phyloP scores from a whole-genome alignment of 306 rosid genomes.

The Medicago truncatula region DNA sequence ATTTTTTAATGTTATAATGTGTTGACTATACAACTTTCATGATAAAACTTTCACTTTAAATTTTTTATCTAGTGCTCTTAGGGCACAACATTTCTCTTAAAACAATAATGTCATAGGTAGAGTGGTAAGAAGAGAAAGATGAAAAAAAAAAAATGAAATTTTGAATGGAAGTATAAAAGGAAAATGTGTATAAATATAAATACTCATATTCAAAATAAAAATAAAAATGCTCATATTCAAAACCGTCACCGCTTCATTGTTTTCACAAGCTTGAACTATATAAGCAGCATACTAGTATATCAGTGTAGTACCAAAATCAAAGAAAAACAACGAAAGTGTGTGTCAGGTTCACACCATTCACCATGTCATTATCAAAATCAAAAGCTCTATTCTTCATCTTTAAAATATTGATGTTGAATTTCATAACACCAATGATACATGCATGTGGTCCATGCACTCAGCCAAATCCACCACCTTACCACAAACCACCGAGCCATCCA shows the following conservation, averaged over 20 bases:
- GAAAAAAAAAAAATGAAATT: too few relatives aligned
- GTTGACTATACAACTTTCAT: too few relatives aligned
- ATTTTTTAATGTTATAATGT: too few relatives aligned
- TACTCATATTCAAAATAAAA: too few relatives aligned
- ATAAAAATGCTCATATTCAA: not conserved
- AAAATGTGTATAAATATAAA: too few relatives aligned
- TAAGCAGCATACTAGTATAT: not conserved
- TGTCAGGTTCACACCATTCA: not conserved
- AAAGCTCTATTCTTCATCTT: conserved; percentile 58
- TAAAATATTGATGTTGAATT: conserved; percentile 50
- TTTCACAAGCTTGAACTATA: not conserved
- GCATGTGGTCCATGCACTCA: conserved; percentile 70
- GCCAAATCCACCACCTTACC: conserved; percentile 52
- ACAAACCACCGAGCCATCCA: conserved; percentile 45
- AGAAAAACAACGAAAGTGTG: not conserved
- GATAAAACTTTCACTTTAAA: too few relatives aligned
- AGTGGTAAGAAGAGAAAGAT: too few relatives aligned
- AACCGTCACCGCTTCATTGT: not conserved
- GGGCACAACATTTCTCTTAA: too few relatives aligned
- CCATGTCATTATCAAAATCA: conserved; percentile 57
- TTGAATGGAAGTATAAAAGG: too few relatives aligned
- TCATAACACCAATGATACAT: conserved; percentile 49
- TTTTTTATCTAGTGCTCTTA: too few relatives aligned
- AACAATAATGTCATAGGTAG: too few relatives aligned
- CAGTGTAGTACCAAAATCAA: not conserved